These are phyloP conservation scores for Mycena maculata DNA, from an alignment of 768 basidiomycete genomes.

Conservation along the genomic window DNA sequence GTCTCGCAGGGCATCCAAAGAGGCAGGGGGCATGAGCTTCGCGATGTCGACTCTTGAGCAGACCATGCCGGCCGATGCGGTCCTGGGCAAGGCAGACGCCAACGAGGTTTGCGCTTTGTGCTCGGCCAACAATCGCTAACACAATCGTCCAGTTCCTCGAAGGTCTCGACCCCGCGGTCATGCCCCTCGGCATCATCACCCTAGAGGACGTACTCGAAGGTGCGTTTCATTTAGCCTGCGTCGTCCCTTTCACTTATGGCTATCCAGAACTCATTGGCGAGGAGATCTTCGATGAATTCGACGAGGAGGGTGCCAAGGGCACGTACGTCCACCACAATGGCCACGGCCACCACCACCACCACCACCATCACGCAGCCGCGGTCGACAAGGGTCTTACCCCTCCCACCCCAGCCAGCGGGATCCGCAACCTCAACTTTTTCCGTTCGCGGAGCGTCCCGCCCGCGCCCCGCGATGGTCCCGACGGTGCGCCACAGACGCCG, in stretches of 20 bases:
- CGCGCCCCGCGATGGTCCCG: constrained; percentile 40
- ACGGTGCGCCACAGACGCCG: constrained; percentile 24
- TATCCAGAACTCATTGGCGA: constrained; percentile 75
- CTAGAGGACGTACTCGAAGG: constrained; percentile 79
- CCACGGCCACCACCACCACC: constrained; percentile 32
- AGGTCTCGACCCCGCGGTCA: constrained; percentile 67
- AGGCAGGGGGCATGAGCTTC: constrained; percentile 26
- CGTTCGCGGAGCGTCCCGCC: constrained; percentile 55
- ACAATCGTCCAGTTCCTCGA: constrained; percentile 59
- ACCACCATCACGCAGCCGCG: constrained; percentile 22
- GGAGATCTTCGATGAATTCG: constrained; percentile 80
- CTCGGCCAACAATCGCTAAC: not conserved
- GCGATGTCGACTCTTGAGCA: constrained; percentile 60
- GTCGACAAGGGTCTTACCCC: constrained; percentile 41
- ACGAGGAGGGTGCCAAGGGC: constrained; percentile 60
- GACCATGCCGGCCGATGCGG: constrained; percentile 76
- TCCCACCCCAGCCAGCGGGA: constrained; percentile 15
- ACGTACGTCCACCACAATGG: constrained; percentile 51
- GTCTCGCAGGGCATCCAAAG: constrained; percentile 7
- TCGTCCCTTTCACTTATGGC: not conserved
- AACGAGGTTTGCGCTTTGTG: constrained; percentile 54
- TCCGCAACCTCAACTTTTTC: constrained; percentile 48
- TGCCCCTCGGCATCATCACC: constrained; percentile 79
- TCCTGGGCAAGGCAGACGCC: constrained; percentile 65
- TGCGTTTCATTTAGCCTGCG: constrained; percentile 28